A percentile compares a stretch with the other conserved stretches of the same genome.
Conservation (phyloP, 225 moss, liverwort and hornwort species). For the Straminergon stramineum region DNA sequence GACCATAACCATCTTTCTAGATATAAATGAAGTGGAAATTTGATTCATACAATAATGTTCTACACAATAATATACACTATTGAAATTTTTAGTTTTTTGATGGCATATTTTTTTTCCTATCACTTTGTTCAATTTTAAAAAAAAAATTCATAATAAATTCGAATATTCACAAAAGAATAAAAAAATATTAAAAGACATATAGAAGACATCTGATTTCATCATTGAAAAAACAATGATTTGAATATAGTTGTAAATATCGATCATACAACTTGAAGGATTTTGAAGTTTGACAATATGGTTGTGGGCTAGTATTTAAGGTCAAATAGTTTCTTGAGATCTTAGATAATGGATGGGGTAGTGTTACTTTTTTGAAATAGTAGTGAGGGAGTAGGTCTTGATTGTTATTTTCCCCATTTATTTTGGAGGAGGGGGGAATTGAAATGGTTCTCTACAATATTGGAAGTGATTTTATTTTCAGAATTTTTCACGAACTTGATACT, state of each 20-base stretch:
- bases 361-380: not conserved
- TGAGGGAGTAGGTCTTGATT: not conserved
- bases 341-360: not conserved
- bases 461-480: not conserved
- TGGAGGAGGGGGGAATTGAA: not conserved
- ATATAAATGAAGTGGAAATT: not conserved
- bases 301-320: not conserved
- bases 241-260: not conserved
- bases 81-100: not conserved
- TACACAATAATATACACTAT: not conserved
- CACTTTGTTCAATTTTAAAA: not conserved
- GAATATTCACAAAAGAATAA: no score
- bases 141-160: not conserved
- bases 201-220: not conserved
- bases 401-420: not conserved
- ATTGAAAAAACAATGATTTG: not conserved
- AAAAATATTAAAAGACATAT: not conserved
- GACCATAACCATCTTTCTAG: not conserved
- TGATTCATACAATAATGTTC: not conserved
- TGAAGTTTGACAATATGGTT: not conserved
- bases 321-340: not conserved
- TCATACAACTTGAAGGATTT: not conserved
- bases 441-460: fast-evolving
- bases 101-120: not conserved
- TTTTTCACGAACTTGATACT: fast-evolving